Conservation (phyloP, 495 filamentous ascomycete species). For the Thermothielavioides terrestris region DNA sequence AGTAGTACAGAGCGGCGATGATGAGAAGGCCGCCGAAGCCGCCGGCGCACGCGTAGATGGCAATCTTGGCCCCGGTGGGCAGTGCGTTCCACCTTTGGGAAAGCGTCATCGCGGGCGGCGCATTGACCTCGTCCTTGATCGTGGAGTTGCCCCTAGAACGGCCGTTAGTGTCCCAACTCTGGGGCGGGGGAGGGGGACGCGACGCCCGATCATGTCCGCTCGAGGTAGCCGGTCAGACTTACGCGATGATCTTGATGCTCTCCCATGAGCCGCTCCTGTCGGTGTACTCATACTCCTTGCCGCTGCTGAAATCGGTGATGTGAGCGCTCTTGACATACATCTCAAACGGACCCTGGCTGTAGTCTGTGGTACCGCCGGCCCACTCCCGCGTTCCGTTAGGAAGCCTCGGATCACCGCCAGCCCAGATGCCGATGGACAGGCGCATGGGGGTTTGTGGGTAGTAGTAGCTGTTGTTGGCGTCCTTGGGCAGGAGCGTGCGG, state of each 20-base stretch:
- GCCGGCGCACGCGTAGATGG: constrained; percentile 49
- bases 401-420: constrained; percentile 66
- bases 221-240: constrained; percentile 26
- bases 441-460: constrained; percentile 87
- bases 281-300: constrained; percentile 58
- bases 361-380: constrained; percentile 74
- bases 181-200: too few species aligned
- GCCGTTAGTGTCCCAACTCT: constrained; percentile 7
- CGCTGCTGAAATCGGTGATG: constrained; percentile 60
- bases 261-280: constrained; percentile 57
- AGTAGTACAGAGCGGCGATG: constrained; percentile 47
- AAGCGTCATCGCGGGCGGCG: constrained; percentile 37
- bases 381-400: constrained; percentile 50
- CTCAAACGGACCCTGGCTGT: constrained; percentile 57
- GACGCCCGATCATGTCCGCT: too few species aligned
- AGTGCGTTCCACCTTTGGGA: constrained; percentile 52
- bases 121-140: constrained; percentile 34
- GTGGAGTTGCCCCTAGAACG: constrained; percentile 54
- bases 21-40: constrained; percentile 42
- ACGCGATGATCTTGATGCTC: constrained; percentile 61
- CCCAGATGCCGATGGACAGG: constrained; percentile 77
- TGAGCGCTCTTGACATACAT: constrained; percentile 64
- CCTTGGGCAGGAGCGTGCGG: constrained; percentile 55
- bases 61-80: constrained; percentile 46
- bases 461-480: constrained; percentile 53